Evolutionary conservation across 1,284 basidiomycete species (phyloP).

Genomic region (Baeospora myosura): DNA sequence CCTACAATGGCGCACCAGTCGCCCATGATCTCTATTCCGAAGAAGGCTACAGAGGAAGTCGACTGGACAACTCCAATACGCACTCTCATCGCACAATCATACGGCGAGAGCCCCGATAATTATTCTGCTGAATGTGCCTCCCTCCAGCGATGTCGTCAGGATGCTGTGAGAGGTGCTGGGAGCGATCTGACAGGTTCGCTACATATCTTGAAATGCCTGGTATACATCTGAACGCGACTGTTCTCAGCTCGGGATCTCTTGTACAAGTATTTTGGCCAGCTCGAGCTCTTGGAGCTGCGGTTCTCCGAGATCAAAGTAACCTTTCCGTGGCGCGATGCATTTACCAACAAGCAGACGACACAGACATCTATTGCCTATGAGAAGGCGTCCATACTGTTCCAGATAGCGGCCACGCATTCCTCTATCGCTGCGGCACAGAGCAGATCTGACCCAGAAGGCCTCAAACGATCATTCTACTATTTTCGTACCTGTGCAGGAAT

Average conservation of each 20-base stretch:
- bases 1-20: conserved; percentile 60
- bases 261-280: conserved; percentile 99
- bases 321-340: conserved; percentile 96
- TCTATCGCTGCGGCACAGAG: conserved; percentile 81
- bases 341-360: conserved; percentile 87
- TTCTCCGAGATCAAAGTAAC: conserved; percentile 95
- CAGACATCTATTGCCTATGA: conserved; percentile 97
- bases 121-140: conserved; percentile 80
- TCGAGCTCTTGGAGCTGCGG: conserved; percentile 93
- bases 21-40: conserved; percentile 77
- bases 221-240: conserved; percentile 8
- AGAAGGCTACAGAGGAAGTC: conserved; percentile 75
- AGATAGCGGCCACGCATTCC: conserved; percentile 91
- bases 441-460: conserved; percentile 84
- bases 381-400: conserved; percentile 96
- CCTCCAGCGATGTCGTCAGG: conserved; percentile 87
- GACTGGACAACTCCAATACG: conserved; percentile 91
- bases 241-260: conserved; percentile 77
- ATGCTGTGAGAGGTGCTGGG: conserved; percentile 91
- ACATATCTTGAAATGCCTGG: neutral
- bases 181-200: conserved; percentile 82
- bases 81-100: conserved; percentile 83
- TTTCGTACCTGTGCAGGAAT: conserved; percentile 92
- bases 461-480: conserved; percentile 92
- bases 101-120: conserved; percentile 87